Percentiles rank a stretch among this genome's conserved stretches.
phyloP scores from a whole-genome alignment of 2,329 filamentous ascomycete species.

The Cylindrodendrum hubeiense region DNA sequence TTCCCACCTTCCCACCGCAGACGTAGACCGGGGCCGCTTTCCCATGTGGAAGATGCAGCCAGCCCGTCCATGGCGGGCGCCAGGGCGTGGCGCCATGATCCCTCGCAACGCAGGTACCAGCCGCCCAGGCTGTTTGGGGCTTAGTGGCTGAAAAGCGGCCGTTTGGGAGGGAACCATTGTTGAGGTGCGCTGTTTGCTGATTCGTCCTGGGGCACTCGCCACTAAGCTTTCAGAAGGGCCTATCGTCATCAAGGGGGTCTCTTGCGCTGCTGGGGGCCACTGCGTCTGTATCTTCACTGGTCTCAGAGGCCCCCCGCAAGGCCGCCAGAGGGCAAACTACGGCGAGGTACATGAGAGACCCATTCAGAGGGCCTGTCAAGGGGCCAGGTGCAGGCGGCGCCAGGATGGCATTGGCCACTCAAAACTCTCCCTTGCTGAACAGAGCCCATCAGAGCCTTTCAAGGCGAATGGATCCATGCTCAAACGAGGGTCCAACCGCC shows the following conservation, averaged over 20 bases:
- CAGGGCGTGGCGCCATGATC: conserved; percentile 33
- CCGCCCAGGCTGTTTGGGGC: conserved; percentile 29
- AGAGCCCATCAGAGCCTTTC: conserved; percentile 12
- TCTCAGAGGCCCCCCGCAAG: background rate
- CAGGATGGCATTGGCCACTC: conserved; percentile 14
- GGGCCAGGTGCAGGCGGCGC: background rate
- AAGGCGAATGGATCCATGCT: conserved; percentile 8
- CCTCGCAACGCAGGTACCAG: conserved; percentile 37
- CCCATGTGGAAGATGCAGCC: conserved; percentile 31
- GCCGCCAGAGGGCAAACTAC: background rate
- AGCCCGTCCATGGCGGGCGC: conserved; percentile 8
- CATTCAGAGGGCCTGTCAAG: background rate
- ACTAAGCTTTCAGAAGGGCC: background rate
- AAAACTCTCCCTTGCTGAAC: conserved; percentile 21
- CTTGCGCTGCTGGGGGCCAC: too few species aligned
- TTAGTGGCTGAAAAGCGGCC: conserved; percentile 21
- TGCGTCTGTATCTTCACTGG: background rate
- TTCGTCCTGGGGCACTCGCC: background rate
- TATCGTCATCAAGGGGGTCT: background rate
- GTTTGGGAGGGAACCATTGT: conserved; percentile 21
- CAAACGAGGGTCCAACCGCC: conserved; percentile 40
- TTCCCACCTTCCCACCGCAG: conserved; percentile 31
- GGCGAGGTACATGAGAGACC: background rate
- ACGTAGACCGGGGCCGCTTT: conserved; percentile 25
- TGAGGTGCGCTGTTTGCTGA: background rate